phyloP scores from a whole-genome alignment of 345 rosid species.

The Mallotus nudiflorus region DNA sequence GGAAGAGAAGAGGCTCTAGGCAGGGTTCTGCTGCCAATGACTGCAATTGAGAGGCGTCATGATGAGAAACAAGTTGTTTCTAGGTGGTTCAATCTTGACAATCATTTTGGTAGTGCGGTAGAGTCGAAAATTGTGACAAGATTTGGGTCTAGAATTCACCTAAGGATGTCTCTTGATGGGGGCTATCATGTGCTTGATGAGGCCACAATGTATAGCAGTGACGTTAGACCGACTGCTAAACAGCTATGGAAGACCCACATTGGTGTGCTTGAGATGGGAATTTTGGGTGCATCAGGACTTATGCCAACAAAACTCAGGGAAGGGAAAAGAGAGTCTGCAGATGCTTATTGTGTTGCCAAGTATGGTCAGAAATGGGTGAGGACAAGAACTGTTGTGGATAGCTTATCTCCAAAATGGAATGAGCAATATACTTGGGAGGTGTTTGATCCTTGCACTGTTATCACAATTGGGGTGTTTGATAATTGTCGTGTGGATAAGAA shows the following conservation, averaged over 20 bases:
- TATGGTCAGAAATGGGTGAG: constrained; percentile 80
- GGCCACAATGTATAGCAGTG: constrained; percentile 59
- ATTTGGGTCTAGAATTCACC: constrained; percentile 63
- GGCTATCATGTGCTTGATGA: constrained; percentile 78
- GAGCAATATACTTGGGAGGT: constrained; percentile 82
- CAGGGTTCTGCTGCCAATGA: constrained; percentile 50
- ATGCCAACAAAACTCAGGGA: constrained; percentile 59
- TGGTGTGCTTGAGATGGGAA: constrained; percentile 77
- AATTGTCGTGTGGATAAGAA: constrained; percentile 44
- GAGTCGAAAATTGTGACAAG: constrained; percentile 37
- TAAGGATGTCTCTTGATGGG: constrained; percentile 60
- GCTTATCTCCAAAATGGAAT: constrained; percentile 67
- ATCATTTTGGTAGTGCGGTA: constrained; percentile 31
- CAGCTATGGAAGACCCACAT: constrained; percentile 68
- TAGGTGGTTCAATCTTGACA: constrained; percentile 68
- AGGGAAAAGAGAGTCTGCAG: constrained; percentile 54
- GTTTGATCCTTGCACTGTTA: constrained; percentile 66
- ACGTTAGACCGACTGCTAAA: constrained; percentile 58
- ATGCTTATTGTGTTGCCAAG: constrained; percentile 73
- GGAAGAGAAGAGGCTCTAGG: constrained; percentile 58
- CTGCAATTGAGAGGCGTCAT: constrained; percentile 42
- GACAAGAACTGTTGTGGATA: constrained; percentile 63
- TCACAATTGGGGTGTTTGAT: constrained; percentile 68
- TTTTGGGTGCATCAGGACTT: constrained; percentile 61
- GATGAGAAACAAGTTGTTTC: constrained; percentile 57